Evolutionary conservation across 2,329 filamentous ascomycete genomes (phyloP).

Genomic region (Paradendryphiella salina): DNA sequence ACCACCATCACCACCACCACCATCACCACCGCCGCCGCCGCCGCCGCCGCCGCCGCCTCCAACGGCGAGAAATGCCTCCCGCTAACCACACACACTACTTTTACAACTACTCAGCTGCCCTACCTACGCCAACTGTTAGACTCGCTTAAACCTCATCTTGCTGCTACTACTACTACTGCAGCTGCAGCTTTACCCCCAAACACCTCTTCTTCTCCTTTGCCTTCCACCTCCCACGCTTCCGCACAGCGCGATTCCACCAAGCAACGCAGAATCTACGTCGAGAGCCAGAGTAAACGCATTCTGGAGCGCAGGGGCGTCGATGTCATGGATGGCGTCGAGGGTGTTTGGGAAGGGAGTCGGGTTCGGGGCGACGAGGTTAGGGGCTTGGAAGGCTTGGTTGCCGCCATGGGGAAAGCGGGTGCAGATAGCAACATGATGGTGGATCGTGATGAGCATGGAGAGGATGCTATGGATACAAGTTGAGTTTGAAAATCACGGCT

Average conservation of each 20-base stretch:
- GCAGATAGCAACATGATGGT: neutral
- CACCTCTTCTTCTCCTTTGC: slow-evolving; percentile 16
- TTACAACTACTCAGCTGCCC: slow-evolving; percentile 81
- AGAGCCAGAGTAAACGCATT: slow-evolving; percentile 75
- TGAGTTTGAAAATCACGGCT: slow-evolving; percentile 2
- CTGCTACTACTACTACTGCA: slow-evolving; percentile 46
- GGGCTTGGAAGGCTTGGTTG: slow-evolving; percentile 37
- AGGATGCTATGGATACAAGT: slow-evolving; percentile 34
- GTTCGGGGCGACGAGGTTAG: slow-evolving; percentile 36
- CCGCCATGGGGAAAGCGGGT: slow-evolving; percentile 11
- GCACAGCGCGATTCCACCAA: slow-evolving; percentile 49
- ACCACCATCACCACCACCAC: slow-evolving; percentile 9
- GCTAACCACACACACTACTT: slow-evolving; percentile 72
- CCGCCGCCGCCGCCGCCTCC: slow-evolving; percentile 25
- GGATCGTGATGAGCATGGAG: slow-evolving; percentile 4
- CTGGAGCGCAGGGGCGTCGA: slow-evolving; percentile 74
- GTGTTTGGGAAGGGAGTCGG: slow-evolving; percentile 31
- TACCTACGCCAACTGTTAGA: slow-evolving; percentile 72
- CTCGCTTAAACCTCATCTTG: slow-evolving; percentile 67
- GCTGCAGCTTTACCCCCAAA: slow-evolving; percentile 39
- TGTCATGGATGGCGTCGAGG: slow-evolving; percentile 43
- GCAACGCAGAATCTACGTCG: slow-evolving; percentile 80
- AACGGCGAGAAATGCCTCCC: slow-evolving; percentile 42
- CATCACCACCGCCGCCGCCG: neutral
- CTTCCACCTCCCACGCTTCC: slow-evolving; percentile 1